A percentile compares a stretch with the other conserved stretches of the same genome.
Conservation (phyloP, 441 rosid genomes). For the Pelargonium fulgidum region DNA sequence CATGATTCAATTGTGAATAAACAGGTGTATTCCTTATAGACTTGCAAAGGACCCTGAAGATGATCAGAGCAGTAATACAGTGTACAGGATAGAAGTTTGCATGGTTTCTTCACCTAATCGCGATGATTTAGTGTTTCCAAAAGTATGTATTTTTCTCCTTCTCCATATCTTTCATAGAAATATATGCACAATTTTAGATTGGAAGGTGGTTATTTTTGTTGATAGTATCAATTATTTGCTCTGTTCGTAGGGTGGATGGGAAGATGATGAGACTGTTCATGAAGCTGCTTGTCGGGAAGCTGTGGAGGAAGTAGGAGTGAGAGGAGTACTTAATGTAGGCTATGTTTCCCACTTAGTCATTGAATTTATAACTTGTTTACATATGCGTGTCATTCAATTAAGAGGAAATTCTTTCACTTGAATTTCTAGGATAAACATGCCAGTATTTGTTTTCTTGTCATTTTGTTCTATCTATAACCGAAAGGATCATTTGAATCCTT, state of each 20-base stretch:
- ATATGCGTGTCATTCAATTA: too few species aligned
- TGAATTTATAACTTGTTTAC: too few species aligned
- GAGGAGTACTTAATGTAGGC: slow-evolving; percentile 56
- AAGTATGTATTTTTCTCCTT: slow-evolving; percentile 31
- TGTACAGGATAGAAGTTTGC: slow-evolving; percentile 22
- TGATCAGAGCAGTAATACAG: slow-evolving; percentile 29
- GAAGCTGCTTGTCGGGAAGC: slow-evolving; percentile 94
- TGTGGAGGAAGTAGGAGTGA: slow-evolving; percentile 80
- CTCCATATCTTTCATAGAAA: too few species aligned
- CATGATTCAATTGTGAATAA: slow-evolving; percentile 5
- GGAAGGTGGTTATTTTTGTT: neutral
- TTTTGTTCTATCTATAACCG: too few species aligned
- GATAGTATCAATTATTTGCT: neutral
- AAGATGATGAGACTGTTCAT: slow-evolving; percentile 67
- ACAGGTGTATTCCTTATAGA: slow-evolving; percentile 57
- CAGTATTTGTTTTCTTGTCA: too few species aligned
- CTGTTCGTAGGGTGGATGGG: slow-evolving; percentile 77
- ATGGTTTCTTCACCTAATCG: slow-evolving; percentile 70
- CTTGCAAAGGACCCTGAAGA: slow-evolving; percentile 25
- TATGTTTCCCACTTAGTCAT: too few species aligned
- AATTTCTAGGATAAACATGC: too few species aligned
- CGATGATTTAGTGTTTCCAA: slow-evolving; percentile 62
- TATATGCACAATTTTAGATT: neutral
- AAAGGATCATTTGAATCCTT: too few species aligned
- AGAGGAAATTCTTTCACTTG: too few species aligned